phyloP scores from a whole-genome alignment of 176 grass and related monocot species.

The Triticum aestivum region DNA sequence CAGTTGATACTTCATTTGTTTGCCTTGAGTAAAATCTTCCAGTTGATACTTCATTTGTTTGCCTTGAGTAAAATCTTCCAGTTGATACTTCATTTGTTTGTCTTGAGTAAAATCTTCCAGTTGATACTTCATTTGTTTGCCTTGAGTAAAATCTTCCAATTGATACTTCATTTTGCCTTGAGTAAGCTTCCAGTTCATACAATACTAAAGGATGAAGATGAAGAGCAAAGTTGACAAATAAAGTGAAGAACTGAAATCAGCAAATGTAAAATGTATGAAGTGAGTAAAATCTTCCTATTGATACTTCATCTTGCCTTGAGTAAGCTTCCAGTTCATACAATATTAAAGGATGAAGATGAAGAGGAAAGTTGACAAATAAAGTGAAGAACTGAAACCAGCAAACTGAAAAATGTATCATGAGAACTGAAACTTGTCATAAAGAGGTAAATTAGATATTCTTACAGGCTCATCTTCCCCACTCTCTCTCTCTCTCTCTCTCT shows the following conservation, averaged over 20 bases:
- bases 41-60: conserved; percentile 14
- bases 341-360: conserved; percentile 27
- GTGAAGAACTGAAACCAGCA: conserved; percentile 28
- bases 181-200: neutral
- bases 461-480: neutral
- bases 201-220: conserved; percentile 26
- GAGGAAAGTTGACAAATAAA: conserved; percentile 17
- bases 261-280: conserved; percentile 25
- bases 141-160: neutral
- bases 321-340: conserved; percentile 2
- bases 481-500: neutral
- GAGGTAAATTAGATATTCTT: conserved; percentile 50
- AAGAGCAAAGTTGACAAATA: conserved; percentile 18
- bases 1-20: neutral
- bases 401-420: conserved; percentile 32
- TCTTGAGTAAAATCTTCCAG: conserved; percentile 5
- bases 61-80: neutral
- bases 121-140: conserved; percentile 18
- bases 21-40: neutral
- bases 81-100: neutral
- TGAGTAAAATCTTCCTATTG: neutral
- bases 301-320: conserved; percentile 1
- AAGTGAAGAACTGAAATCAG: conserved; percentile 24
- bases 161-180: conserved; percentile 5
- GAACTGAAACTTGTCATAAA: conserved; percentile 35